Evolutionary conservation across 306 rosid species (phyloP), one percentile per base, ranked within the genome.

Genomic region (Hippophae tibetana): DNA sequence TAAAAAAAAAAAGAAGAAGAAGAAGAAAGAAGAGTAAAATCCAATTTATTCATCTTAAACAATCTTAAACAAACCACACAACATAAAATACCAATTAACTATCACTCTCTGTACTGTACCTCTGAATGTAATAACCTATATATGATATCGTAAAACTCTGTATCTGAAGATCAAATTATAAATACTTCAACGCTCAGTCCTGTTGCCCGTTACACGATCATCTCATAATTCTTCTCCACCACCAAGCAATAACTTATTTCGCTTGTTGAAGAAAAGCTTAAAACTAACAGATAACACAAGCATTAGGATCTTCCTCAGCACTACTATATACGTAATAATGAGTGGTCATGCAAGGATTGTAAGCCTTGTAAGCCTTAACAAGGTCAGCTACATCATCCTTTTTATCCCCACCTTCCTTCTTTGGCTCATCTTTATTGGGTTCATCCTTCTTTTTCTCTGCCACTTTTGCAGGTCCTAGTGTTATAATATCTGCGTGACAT

Each of bases 401-500:
- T 56, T 77, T 77, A 38, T 72, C 64, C 1, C 61, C n/a, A 0
- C 66, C 77, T 6, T 69, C 72, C 13, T 76, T 71, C 65, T 81
- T 76, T 0, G 54, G 53, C 38, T 78, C 87, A 2, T 83, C 38
- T 27, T 27, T 27, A 1, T 27, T 27, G 38, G 38, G 38, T 27
- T 27, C 38, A 2, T 31, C 80, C 56, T 84, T 72, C 81, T 79
- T 83, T 68, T 81, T 70, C 69, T 82, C 90, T 18, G 56, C 26
- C 64, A 76, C 86, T 62, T 86, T 84, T 1, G 84, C 80, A 10
- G 86, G 86, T 13, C 86, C 97, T 14, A 90, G 95, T 3, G 94
- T 82, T 8, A 82, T 9, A 38, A 90, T 80, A 0, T 82, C 84
- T n/a, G 81, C 61, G 27, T 0, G 43, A 38, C 81, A 81, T 5